phyloP scores from a whole-genome alignment of 2,329 filamentous ascomycete genomes.

The Fusarium xyrophilum region DNA sequence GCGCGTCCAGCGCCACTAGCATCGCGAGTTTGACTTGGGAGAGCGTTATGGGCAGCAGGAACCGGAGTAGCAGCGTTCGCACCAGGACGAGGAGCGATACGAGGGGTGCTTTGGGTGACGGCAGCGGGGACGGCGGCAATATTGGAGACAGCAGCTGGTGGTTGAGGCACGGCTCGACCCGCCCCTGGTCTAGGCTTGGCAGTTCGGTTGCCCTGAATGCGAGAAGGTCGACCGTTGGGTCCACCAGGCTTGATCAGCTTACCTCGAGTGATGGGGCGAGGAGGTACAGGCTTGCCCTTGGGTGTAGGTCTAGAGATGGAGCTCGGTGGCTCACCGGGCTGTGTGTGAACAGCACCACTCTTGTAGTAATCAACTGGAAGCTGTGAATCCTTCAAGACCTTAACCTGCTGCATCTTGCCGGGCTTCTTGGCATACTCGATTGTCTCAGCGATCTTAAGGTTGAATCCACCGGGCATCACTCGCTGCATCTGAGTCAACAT shows the following conservation, averaged over 20 bases:
- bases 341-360: conserved; percentile 88
- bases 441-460: conserved; percentile 79
- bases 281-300: conserved; percentile 82
- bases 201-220: conserved; percentile 62
- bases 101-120: conserved; percentile 32
- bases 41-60: conserved; percentile 35
- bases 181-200: conserved; percentile 54
- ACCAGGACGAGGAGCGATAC: conserved; percentile 10
- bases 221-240: conserved; percentile 81
- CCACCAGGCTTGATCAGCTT: conserved; percentile 91
- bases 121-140: conserved; percentile 40
- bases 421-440: conserved; percentile 99
- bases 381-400: conserved; percentile 86
- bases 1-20: conserved; percentile 59
- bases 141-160: conserved; percentile 43
- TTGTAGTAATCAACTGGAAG: conserved; percentile 87
- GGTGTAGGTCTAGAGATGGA: conserved; percentile 86
- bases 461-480: conserved; percentile 79
- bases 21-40: conserved; percentile 62
- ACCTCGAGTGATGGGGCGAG: conserved; percentile 89
- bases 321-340: conserved; percentile 80
- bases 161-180: conserved; percentile 46
- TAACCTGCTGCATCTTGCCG: conserved; percentile 86
- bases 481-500: conserved; percentile 91
- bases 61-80: conserved; percentile 12